phyloP scores from a whole-genome alignment of 805 yeast genomes.

The Brettanomyces nanus region DNA sequence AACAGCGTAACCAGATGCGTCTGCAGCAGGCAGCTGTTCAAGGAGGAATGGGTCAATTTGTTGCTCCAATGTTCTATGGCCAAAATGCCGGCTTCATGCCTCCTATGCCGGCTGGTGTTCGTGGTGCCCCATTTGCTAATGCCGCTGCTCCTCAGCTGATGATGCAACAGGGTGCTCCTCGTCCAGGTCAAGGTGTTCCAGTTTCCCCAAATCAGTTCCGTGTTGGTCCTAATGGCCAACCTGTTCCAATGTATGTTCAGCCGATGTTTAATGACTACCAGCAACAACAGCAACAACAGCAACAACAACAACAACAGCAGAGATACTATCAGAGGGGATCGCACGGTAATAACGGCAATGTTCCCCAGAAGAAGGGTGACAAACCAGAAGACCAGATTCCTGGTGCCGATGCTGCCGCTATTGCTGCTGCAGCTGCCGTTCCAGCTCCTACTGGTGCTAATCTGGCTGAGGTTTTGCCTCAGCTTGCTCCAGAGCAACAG shows the following conservation, averaged over 20 bases:
- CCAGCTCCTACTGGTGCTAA: constrained; percentile 13
- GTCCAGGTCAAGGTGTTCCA: constrained; percentile 51
- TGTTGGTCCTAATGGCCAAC: constrained; percentile 79
- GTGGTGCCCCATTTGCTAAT: constrained; percentile 72
- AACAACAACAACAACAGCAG: constrained; percentile 9
- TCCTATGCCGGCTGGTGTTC: constrained; percentile 44
- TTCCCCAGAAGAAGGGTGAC: constrained; percentile 17
- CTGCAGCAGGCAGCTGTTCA: constrained; percentile 93
- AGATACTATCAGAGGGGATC: constrained; percentile 41
- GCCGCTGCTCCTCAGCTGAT: constrained; percentile 71
- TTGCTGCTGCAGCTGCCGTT: constrained; percentile 11
- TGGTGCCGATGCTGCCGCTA: constrained; percentile 12
- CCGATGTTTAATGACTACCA: constrained; percentile 64
- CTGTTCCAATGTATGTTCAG: constrained; percentile 75
- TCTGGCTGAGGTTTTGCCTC: constrained; percentile 55
- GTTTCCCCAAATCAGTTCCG: constrained; percentile 51
- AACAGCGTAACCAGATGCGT: constrained; percentile 97
- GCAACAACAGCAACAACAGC: constrained; percentile 39
- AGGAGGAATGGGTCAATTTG: constrained; percentile 79
- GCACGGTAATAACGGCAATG: constrained; percentile 16
- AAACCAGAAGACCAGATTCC: constrained; percentile 21
- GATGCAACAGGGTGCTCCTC: constrained; percentile 56
- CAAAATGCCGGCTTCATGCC: constrained; percentile 73
- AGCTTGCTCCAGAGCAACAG: constrained; percentile 80
- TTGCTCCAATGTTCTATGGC: constrained; percentile 79